These are phyloP conservation scores for Amylocarpus encephaloides DNA, from an alignment of 2,329 filamentous ascomycete genomes.

Conservation along the genomic window DNA sequence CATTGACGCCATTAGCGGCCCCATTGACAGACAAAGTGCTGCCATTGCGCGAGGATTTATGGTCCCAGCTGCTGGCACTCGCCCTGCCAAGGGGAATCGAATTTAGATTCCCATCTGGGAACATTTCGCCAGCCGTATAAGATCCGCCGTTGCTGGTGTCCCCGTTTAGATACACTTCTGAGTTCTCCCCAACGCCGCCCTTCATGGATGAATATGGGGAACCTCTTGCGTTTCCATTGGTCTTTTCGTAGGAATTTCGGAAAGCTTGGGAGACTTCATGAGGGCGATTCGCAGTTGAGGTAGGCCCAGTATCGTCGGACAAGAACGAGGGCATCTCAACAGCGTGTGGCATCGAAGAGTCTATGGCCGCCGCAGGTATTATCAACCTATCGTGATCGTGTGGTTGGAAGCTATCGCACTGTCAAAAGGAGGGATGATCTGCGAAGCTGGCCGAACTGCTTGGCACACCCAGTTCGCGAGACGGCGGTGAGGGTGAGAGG, in stretches of 20 bases:
- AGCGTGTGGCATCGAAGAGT: constrained; percentile 35
- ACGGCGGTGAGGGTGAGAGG: not conserved
- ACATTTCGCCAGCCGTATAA: constrained; percentile 27
- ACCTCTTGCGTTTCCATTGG: constrained; percentile 29
- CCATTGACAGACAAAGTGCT: constrained; percentile 29
- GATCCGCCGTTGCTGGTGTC: constrained; percentile 10
- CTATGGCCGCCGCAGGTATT: constrained; percentile 20
- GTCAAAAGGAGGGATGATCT: constrained; percentile 24
- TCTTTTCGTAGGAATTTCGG: constrained; percentile 30
- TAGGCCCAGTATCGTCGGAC: constrained; percentile 35
- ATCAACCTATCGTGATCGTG: constrained; percentile 22
- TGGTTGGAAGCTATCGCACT: constrained; percentile 8
- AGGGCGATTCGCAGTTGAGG: constrained; percentile 25
- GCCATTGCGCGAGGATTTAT: constrained; percentile 27
- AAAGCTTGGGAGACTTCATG: constrained; percentile 34
- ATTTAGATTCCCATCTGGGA: constrained; percentile 47
- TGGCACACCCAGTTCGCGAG: constrained; percentile 10
- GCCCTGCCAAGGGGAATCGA: constrained; percentile 52
- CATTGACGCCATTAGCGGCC: constrained; percentile 21
- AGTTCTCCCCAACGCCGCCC: constrained; percentile 30
- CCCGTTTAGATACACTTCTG: constrained; percentile 29
- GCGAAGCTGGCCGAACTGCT: constrained; percentile 18
- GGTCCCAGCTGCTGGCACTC: constrained; percentile 36
- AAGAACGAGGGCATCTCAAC: constrained; percentile 47
- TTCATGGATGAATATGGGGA: constrained; percentile 28